Base-by-base conservation (phyloP, 495 filamentous ascomycete genomes). In the Parachaetomium inaequale region DNA sequence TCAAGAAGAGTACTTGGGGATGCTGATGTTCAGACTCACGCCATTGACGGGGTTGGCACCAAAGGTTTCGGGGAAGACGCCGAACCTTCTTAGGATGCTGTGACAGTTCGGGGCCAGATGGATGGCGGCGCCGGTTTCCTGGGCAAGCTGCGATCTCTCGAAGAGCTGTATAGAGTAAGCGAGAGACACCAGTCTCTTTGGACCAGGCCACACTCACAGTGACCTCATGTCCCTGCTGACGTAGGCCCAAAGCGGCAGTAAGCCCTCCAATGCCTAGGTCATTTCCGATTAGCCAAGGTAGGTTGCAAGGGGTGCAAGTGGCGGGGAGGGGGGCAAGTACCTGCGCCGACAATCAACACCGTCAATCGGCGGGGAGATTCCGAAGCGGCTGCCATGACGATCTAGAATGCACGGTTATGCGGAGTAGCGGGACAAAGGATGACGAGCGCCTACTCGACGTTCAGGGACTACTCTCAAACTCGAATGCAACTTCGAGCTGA, bases 331-430 rank as follows among this genome's bases (percentile, higher is more conserved):
- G 52, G 52, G 21, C 19, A 12, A 1, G 23, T 61, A 55, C 59
- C 59, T 29, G 59, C 59, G 28, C 59, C 51, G 3, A 62, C 59
- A 8, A 62, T 38, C 59, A 62, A 40, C 38, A 62, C 51, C 25
- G 40, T 34, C 38, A 62, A 25, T 1, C 51, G 38, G 19, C 31
- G 55, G 26, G 28, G 40, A 11, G 7, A 21, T 7, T 32, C 40
- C 11, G 14, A 12, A 23, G 4, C n/a, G 6, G 12, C 2, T 26
- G 26, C 38, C 55, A 58, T 58, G 7, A 15, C 29, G 54, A 36
- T 3, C 17, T 40, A 15, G 12, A 40, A 17, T 32, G 31, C 31
- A 32, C 31, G 31, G 31, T 15, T 40, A 40, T 17, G 12, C 14
- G 6, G 14, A 40, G 17, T 40, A 40, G 36, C 17, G 36, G 36